Evolutionary conservation across 352 stramenopile species (phyloP).

Genomic region (Aphanomyces invadans): DNA sequence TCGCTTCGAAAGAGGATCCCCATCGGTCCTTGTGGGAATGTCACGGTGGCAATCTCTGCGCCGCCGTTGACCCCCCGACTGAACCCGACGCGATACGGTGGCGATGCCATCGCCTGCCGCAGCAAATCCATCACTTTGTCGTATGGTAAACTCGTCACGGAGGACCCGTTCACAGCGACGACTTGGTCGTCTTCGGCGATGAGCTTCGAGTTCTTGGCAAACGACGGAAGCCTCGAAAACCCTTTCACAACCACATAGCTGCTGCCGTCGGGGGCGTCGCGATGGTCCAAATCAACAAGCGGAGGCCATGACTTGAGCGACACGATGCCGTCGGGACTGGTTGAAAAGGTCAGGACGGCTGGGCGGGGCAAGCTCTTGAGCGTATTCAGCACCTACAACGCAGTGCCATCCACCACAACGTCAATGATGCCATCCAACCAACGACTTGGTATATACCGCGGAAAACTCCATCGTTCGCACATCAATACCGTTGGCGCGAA

Average conservation of each 20-base stretch:
- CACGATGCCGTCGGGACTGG: slow-evolving; percentile 68
- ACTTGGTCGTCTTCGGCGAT: slow-evolving; percentile 60
- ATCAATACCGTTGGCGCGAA: slow-evolving; percentile 58
- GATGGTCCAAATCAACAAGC: slow-evolving; percentile 63
- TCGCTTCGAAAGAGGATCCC: slow-evolving; percentile 70
- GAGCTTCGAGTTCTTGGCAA: slow-evolving; percentile 56
- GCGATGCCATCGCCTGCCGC: slow-evolving; percentile 9
- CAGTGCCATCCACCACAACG: slow-evolving; percentile 21
- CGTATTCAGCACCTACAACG: slow-evolving; percentile 47
- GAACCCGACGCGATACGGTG: slow-evolving; percentile 24
- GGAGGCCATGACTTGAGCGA: slow-evolving; percentile 74
- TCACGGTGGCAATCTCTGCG: slow-evolving; percentile 35
- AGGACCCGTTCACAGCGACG: slow-evolving; percentile 46
- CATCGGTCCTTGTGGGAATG: slow-evolving; percentile 55
- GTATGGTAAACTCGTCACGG: slow-evolving; percentile 45
- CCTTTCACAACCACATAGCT: slow-evolving; percentile 63
- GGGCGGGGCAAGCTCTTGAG: slow-evolving; percentile 41
- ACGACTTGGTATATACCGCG: slow-evolving; percentile 25
- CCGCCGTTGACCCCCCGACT: slow-evolving; percentile 14
- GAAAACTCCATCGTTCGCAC: slow-evolving; percentile 53
- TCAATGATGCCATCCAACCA: background rate
- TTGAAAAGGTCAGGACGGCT: slow-evolving; percentile 62
- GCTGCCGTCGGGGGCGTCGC: slow-evolving; percentile 33
- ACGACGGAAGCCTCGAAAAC: slow-evolving; percentile 62
- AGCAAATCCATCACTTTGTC: slow-evolving; percentile 29